Evolutionary conservation across 2,329 filamentous ascomycete species (phyloP).

Genomic region (Fusarium redolens): DNA sequence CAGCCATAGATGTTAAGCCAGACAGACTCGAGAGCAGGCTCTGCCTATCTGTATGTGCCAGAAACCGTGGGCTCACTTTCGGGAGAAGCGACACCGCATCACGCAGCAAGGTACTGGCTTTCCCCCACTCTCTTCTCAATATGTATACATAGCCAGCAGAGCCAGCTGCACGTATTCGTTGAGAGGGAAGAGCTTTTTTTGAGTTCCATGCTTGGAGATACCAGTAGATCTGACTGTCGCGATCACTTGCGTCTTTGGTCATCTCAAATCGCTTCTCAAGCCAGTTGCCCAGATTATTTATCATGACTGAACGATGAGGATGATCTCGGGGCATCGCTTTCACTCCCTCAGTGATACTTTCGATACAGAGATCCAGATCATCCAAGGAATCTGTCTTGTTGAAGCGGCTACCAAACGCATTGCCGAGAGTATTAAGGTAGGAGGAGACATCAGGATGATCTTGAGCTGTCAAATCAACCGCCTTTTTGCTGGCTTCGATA

Average conservation of each 20-base stretch:
- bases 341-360: neutral
- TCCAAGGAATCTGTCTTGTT: neutral
- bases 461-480: neutral
- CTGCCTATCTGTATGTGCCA: neutral
- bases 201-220: neutral
- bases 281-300: neutral
- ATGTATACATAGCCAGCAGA: neutral
- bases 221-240: neutral
- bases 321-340: neutral
- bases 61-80: neutral
- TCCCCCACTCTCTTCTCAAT: neutral
- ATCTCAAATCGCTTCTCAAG: neutral
- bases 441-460: too few relatives aligned
- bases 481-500: neutral
- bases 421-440: neutral
- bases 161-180: neutral
- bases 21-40: neutral
- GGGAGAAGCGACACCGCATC: neutral
- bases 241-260: rapidly evolving
- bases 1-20: neutral
- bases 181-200: rapidly evolving
- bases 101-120: neutral
- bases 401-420: neutral
- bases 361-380: neutral
- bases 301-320: rapidly evolving